Evolutionary conservation across 1,284 basidiomycete genomes (phyloP), one percentile per base, ranked within the genome.

Genomic region (Trichosporon sp.): DNA sequence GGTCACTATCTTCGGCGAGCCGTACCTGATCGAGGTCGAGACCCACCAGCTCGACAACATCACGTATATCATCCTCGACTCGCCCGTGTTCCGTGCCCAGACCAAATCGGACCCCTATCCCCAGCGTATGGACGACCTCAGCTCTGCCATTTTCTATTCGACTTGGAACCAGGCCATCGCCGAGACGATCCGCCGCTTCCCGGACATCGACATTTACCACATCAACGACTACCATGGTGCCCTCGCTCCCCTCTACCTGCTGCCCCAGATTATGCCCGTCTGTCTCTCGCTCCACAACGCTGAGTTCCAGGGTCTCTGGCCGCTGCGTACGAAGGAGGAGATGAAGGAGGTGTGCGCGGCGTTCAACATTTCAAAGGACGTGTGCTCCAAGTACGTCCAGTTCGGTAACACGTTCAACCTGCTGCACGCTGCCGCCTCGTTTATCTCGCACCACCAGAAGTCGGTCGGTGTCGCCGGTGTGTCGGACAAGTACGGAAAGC

Each of bases 261-360:
- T 96, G 14, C 94, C 94, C 61, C 93, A 93, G 83, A 90, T 96
- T 72, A 85, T 96, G 66, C 93, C 94, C 0, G 88, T 91, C 76
- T 96, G 94, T 84, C 86, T 96, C 43, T 96, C 94, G n/a, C 87
- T 96, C 26, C 94, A 96, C 87, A 96, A 96, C 76, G 94, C 94
- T 80, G 93, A 96, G 83, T 96, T 96, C 88, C 94, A 96, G 81
- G 94, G 94, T 85, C 88, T 96, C 31, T 96, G 93, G 94, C 93
- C 94, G 11, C 88, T 96, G 37, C 90, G 94, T 68, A 96, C 93
- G 56, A 96, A 96, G 86, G 94, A 96, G 80, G 94, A 96, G 83
- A 94, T 95, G 92, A 96, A 94, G 86, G 94, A 96, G 82, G 94
- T 96, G 65, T 96, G 94, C 81, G 94, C 93, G 2, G 94, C 94